These are phyloP conservation scores for Hamigera avellanea DNA, from an alignment of 495 filamentous ascomycete species.

Conservation along the genomic window DNA sequence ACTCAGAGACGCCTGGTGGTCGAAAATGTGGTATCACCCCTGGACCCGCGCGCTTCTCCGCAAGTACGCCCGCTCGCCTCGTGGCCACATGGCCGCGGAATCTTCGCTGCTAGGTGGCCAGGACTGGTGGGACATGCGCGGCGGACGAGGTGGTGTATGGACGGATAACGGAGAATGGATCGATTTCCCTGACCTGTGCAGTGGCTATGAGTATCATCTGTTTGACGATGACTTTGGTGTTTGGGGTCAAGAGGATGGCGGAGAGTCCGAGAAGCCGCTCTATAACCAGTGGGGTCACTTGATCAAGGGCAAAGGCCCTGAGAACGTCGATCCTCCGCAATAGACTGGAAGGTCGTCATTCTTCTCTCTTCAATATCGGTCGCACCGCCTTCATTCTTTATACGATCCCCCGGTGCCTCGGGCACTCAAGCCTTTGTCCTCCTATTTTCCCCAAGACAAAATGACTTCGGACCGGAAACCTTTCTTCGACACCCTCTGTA, in stretches of 20 bases:
- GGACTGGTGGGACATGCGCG: conserved; percentile 41
- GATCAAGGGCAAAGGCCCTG: conserved; percentile 23
- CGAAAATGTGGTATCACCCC: conserved; percentile 45
- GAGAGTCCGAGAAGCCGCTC: conserved; percentile 49
- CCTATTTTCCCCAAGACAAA: too few relatives aligned
- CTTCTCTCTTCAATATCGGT: too few relatives aligned
- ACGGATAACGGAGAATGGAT: conserved; percentile 43
- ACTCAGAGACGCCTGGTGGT: conserved; percentile 37
- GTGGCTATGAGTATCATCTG: conserved; percentile 34
- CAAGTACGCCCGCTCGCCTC: conserved; percentile 34
- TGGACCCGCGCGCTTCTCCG: conserved; percentile 41
- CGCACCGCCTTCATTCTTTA: too few relatives aligned
- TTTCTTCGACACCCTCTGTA: too few relatives aligned
- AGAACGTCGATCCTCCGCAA: not conserved
- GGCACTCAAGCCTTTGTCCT: too few relatives aligned
- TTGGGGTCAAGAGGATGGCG: conserved; percentile 49
- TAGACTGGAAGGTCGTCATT: too few relatives aligned
- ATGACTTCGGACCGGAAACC: too few relatives aligned
- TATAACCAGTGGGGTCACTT: conserved; percentile 33
- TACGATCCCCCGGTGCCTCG: too few relatives aligned
- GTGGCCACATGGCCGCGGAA: conserved; percentile 30
- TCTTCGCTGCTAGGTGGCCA: conserved; percentile 36
- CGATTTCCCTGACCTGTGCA: conserved; percentile 41
- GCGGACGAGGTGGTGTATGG: conserved; percentile 49
- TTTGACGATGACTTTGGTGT: conserved; percentile 34